A percentile compares a stretch with the other conserved stretches of the same genome.
Conservation (phyloP, 148 eudicot genomes). For the Rhododendron kiyosumense region DNA sequence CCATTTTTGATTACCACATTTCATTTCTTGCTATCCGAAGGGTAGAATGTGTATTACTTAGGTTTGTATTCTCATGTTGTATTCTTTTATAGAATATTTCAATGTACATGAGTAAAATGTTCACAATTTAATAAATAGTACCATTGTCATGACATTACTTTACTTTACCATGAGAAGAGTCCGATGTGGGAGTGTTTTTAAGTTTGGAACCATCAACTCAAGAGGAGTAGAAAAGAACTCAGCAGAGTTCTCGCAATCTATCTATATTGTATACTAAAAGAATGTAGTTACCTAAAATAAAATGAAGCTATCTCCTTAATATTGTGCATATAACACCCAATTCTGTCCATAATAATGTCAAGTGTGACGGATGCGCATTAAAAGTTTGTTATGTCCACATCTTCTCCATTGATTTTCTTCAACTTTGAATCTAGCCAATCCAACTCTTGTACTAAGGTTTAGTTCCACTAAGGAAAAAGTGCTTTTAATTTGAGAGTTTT, state of each 20-base stretch:
- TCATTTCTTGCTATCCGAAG: conserved; percentile 53
- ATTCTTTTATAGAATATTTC: neutral
- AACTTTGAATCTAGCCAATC: no score
- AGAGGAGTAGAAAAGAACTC: neutral
- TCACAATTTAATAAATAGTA: neutral
- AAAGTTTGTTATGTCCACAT: no score
- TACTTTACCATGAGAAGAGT: neutral
- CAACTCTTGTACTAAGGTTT: no score
- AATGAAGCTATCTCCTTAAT: no score
- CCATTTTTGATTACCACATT: conserved; percentile 10
- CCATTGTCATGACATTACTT: neutral
- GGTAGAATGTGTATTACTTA: conserved; percentile 27
- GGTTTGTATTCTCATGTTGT: conserved; percentile 17
- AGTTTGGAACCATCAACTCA: neutral
- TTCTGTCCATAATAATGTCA: no score
- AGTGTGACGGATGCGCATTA: no score
- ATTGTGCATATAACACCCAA: no score
- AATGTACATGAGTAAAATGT: conserved; percentile 13
- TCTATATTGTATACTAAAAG: no score
- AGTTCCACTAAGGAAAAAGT: no score
- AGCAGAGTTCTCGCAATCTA: neutral
- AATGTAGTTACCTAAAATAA: no score
- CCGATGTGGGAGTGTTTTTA: neutral
- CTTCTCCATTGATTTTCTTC: no score
- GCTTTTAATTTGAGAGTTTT: no score